Evolutionary conservation across 306 rosid genomes (phyloP).

Genomic region (Sphenostylis stenocarpa): DNA sequence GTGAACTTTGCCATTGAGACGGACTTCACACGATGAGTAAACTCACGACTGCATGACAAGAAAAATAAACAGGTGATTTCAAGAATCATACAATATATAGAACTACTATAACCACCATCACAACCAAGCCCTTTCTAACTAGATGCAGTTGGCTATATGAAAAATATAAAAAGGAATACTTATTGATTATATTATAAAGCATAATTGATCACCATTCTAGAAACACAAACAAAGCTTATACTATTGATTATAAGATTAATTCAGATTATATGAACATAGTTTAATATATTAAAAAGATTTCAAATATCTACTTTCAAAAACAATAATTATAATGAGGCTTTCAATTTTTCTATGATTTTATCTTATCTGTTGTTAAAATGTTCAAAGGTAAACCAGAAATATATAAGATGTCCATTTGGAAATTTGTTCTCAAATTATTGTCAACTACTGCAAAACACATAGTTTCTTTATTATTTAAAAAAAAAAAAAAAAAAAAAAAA

Average conservation of each 20-base stretch:
- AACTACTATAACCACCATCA: neutral
- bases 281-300: neutral
- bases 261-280: neutral
- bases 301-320: neutral
- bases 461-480: neutral
- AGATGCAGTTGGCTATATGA: neutral
- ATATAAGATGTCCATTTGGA: neutral
- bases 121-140: neutral
- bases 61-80: conserved; percentile 18
- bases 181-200: neutral
- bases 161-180: neutral
- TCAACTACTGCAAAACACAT: neutral
- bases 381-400: neutral
- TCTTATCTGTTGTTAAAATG: neutral
- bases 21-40: conserved; percentile 98
- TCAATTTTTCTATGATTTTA: neutral
- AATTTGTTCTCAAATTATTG: neutral
- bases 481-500: neutral
- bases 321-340: neutral
- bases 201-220: neutral
- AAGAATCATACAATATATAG: neutral
- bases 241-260: neutral
- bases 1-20: conserved; percentile 94
- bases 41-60: conserved; percentile 72
- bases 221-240: neutral